phyloP scores from a whole-genome alignment of 2,329 filamentous ascomycete genomes.

The Aspergillus nomiae region DNA sequence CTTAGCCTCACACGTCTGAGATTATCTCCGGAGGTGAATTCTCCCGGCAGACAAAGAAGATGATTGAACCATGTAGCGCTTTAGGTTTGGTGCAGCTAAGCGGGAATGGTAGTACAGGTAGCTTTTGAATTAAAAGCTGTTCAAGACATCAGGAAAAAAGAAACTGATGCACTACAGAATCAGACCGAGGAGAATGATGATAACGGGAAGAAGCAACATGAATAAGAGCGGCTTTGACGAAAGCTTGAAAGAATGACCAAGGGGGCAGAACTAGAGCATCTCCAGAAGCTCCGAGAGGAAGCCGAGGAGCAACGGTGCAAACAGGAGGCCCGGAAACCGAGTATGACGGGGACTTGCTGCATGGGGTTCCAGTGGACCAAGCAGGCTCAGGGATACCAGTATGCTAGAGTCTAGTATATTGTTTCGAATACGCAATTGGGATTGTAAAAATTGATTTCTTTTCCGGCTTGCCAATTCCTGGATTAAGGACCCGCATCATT shows the following conservation, averaged over 20 bases:
- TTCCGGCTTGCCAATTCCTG: not conserved
- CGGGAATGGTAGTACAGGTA: not conserved
- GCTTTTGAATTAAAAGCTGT: not conserved
- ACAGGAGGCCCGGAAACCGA: conserved; percentile 47
- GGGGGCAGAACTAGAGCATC: conserved; percentile 36
- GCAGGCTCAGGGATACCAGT: conserved; percentile 61
- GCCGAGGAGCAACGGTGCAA: conserved; percentile 40
- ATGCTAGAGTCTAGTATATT: conserved; percentile 63
- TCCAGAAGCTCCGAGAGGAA: conserved; percentile 33
- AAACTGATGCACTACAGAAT: fast-evolving
- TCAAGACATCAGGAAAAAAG: not conserved
- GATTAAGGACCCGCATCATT: not conserved
- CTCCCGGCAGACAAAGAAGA: too few species aligned
- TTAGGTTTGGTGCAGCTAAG: conserved; percentile 10
- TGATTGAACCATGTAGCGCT: conserved; percentile 13
- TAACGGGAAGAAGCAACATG: not conserved
- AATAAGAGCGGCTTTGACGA: not conserved
- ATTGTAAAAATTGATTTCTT: not conserved
- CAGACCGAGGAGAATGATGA: not conserved
- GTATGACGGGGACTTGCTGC: conserved; percentile 57
- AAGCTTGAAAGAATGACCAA: conserved; percentile 31
- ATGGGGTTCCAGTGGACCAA: conserved; percentile 64
- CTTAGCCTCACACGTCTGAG: too few species aligned
- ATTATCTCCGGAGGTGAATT: too few species aligned
- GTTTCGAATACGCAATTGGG: conserved; percentile 40